Evolutionary conservation across 768 basidiomycete genomes (phyloP), one percentile per base, ranked within the genome.

Genomic region (Rubroboletus pulcherrimus): DNA sequence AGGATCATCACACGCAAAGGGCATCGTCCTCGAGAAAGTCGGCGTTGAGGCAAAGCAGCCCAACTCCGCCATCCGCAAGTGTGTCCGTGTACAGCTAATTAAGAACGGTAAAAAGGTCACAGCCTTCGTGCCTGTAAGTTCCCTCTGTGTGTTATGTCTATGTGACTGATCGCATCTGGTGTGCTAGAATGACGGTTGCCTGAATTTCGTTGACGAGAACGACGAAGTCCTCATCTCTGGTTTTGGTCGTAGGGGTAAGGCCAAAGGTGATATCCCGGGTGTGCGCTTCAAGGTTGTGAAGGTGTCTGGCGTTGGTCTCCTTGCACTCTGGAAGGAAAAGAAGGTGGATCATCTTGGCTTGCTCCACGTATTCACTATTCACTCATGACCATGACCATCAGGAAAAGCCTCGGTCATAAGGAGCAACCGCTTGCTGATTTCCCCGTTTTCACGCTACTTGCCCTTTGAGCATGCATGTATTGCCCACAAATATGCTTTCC

Each of bases 61-160:
- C 78, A 99, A 99, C 85, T 99, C 97, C 73, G 97, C 97, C 74
- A 98, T 99, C 77, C 94, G 97, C 76, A 99, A 99, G 77, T 99
- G 97, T 81, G 97, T 99, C 65, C 93, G 97, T 80, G 97, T 99
- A 60, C 97, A 99, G 71, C 83, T 99, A 66, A 98, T 99, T 76
- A 99, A 99, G 85, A 99, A 99, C 80, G 97, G 97, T 64, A 99
- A 99, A 89, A 98, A 98, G 76, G 96, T 99, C 73, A 98, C 96
- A 61, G 97, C 97, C 70, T 99, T 99, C 87, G 97, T 98, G 39
- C 96, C 96, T 59, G 92, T 92, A 67, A 64, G 91, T 84, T 42
- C 15, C 47, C 38, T 34, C 34, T 43, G 39, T 29, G 17, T 8
- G 14, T 54, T 34, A 17, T 42, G 19, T 34, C 33, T 12, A 21